Base-by-base conservation (phyloP, 441 rosid genomes). In the Eruca vesicaria region DNA sequence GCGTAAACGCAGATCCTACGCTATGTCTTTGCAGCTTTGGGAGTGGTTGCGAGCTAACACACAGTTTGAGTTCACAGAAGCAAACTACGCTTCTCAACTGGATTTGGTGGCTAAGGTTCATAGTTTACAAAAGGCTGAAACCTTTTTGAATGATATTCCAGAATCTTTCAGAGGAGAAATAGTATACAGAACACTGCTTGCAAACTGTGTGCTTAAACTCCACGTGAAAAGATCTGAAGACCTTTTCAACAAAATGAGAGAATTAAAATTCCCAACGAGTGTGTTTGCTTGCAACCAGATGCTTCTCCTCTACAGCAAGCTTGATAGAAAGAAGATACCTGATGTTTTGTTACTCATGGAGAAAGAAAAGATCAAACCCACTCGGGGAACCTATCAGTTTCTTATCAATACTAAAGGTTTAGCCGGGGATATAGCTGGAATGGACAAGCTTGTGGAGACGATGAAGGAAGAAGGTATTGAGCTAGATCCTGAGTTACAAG, bases 281-380 rank as follows among this genome's bases (percentile, higher is more conserved):
- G 8, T 82, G 65, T 95, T 93, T 78, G 77, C 98, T 75, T 95
- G 95, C 81, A 87, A 95, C 83, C 99, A 91, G 87, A 81, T 95
- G 69, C 90, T 93, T 23, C 86, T 91, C 16, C 93, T 95, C 28
- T 89, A 92, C 81, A 86, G 85, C 76, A 84, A 78, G 82, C 62
- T 75, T 58, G 90, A 89, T 78, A 86, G 78, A 83, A 89, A 85
- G 81, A 91, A 88, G 81, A 89, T 93, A 71, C 76, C 89, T 71
- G 93, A 88, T 66, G 84, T 95, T 7, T 75, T 93, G 86, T 38
- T 85, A 20, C 73, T 95, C 57, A 91, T 95, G 98, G 96, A 88
- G 85, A 90, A 78, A 81, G 95, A 93, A 83, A 86, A 89, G 79
- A 79, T 91, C 68, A 90, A 88, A 86, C 96, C 94, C 0, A 60